phyloP scores from a whole-genome alignment of 176 grass and related monocot species.

The Thalia dealbata region DNA sequence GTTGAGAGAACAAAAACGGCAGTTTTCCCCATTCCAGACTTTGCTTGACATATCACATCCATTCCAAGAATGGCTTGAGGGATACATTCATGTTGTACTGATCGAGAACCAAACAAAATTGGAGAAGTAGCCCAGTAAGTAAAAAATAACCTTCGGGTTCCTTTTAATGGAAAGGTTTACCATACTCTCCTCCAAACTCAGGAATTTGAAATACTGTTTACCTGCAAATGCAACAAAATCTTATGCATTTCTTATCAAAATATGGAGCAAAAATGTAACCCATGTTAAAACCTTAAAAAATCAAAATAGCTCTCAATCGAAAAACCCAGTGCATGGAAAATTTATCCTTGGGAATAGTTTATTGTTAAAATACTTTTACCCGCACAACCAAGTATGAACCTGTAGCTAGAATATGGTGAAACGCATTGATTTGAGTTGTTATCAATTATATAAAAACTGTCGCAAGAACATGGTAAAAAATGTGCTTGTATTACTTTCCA shows the following conservation, averaged over 20 bases:
- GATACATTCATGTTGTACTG: conserved; percentile 99
- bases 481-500: too few relatives aligned
- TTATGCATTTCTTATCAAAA: not conserved
- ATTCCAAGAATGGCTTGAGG: conserved; percentile 99
- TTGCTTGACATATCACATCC: conserved; percentile 99
- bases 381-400: too few relatives aligned
- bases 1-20: conserved; percentile 92
- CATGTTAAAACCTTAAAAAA: too few relatives aligned
- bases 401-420: too few relatives aligned
- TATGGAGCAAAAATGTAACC: not conserved
- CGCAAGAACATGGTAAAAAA: too few relatives aligned
- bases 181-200: conserved; percentile 63
- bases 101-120: conserved; percentile 92
- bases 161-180: conserved; percentile 89
- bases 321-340: not conserved
- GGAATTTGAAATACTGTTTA: conserved; percentile 49
- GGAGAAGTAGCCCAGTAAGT: conserved; percentile 84
- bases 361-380: too few relatives aligned
- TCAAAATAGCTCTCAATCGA: not conserved
- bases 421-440: too few relatives aligned
- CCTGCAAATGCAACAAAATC: conserved; percentile 37
- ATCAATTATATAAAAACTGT: too few relatives aligned
- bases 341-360: too few relatives aligned
- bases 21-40: conserved; percentile 98
- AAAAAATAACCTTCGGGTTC: conserved; percentile 64